phyloP scores from a whole-genome alignment of 108 stramenopile genomes.

The Skeletonema grethae region DNA sequence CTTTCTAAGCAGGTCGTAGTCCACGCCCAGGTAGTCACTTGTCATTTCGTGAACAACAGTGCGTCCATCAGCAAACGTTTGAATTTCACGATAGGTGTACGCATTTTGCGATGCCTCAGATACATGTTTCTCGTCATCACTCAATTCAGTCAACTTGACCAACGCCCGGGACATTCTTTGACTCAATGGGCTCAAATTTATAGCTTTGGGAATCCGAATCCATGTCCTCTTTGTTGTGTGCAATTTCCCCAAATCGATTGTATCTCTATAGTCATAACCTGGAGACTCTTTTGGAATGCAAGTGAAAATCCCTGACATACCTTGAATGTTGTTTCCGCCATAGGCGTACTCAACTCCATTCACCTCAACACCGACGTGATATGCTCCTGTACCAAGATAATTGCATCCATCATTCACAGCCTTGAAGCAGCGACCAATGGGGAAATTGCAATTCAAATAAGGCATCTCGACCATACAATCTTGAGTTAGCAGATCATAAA shows the following conservation, averaged over 20 bases:
- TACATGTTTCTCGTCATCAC: background rate
- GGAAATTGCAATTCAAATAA: slow-evolving; percentile 70
- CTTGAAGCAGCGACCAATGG: slow-evolving; percentile 72
- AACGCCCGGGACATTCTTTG: slow-evolving; percentile 6
- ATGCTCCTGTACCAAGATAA: slow-evolving; percentile 79
- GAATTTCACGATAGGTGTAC: slow-evolving; percentile 45
- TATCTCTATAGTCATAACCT: slow-evolving; percentile 75
- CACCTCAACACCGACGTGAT: slow-evolving; percentile 84
- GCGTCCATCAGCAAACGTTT: slow-evolving; percentile 60
- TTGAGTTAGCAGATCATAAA: slow-evolving; percentile 71
- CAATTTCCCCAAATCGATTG: slow-evolving; percentile 73
- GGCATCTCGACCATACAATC: slow-evolving; percentile 68
- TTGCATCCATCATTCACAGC: slow-evolving; percentile 71
- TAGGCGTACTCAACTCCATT: slow-evolving; percentile 85
- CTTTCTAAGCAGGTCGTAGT: slow-evolving; percentile 81
- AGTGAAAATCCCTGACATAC: slow-evolving; percentile 79
- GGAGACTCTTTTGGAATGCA: slow-evolving; percentile 74
- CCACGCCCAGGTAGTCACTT: slow-evolving; percentile 68
- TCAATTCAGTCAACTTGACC: slow-evolving; percentile 10
- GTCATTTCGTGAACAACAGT: slow-evolving; percentile 70
- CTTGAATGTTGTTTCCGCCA: slow-evolving; percentile 67
- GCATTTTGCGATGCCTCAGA: slow-evolving; percentile 1
- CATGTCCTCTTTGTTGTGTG: slow-evolving; percentile 43
- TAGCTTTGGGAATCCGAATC: slow-evolving; percentile 38
- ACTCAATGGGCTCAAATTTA: no score